phyloP scores from a whole-genome alignment of 148 eudicot genomes.

The Arbutus unedo region DNA sequence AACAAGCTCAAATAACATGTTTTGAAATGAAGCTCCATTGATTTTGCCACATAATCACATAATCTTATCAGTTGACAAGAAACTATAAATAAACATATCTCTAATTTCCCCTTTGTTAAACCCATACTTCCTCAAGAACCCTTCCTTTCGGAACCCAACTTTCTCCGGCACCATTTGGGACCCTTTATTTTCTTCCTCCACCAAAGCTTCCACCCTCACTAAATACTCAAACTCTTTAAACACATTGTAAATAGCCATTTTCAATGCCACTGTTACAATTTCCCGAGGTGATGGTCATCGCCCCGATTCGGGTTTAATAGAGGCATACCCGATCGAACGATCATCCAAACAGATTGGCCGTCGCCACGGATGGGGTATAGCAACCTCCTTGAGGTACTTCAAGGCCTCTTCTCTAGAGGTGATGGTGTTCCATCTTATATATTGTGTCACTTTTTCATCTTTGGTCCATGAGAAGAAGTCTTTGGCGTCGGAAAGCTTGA shows the following conservation, averaged over 20 bases:
- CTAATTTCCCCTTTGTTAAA: constrained; percentile 40
- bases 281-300: constrained; percentile 35
- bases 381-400: constrained; percentile 33
- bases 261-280: constrained; percentile 42
- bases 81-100: constrained; percentile 56
- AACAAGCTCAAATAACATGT: not conserved
- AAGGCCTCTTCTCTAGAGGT: constrained; percentile 43
- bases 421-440: constrained; percentile 43
- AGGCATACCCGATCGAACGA: constrained; percentile 47
- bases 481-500: constrained; percentile 49
- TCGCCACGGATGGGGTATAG: constrained; percentile 68
- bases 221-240: constrained; percentile 37
- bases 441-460: constrained; percentile 44
- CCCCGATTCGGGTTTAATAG: constrained; percentile 34
- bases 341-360: constrained; percentile 50
- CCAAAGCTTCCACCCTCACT: constrained; percentile 54
- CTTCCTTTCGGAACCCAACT: constrained; percentile 56
- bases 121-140: constrained; percentile 56
- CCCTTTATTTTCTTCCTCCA: constrained; percentile 45
- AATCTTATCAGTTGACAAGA: constrained; percentile 37
- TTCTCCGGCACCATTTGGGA: constrained; percentile 68
- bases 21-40: not conserved
- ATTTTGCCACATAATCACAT: not conserved
- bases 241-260: constrained; percentile 32
- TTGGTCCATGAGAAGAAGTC: constrained; percentile 55